Base-by-base conservation (phyloP, 768 basidiomycete genomes). In the Boletus speciosus region DNA sequence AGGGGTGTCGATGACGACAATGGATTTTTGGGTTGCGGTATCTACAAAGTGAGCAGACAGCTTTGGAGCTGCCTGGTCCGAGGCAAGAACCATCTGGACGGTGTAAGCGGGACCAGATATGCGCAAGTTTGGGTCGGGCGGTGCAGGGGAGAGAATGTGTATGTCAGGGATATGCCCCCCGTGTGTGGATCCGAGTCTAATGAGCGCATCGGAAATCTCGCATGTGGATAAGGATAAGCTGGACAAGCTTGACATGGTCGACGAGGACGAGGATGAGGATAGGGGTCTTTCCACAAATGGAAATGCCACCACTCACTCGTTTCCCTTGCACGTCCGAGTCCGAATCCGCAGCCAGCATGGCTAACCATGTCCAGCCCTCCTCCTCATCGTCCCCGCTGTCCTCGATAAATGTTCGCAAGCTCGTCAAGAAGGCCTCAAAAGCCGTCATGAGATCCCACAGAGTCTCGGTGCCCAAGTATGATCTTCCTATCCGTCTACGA, bases 91-190 rank as follows among this genome's bases (percentile, higher is more conserved):
- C 82, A 95, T 90, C 71, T 84, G 78, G 37, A 96, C 92, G 1
- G 94, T 96, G 67, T 90, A 94, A 3, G 90, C 94, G 34, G 85
- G 88, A 2, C 85, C 90, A 63, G 88, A 90, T 44, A 86, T 68
- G 47, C 73, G 75, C 37, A 78, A 70, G 41, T 75, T 74, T 10
- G 73, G 48, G 3, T 58, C 57, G 0, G 72, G 29, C 1, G 27
- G 29, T 25, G 25, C 25, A 8, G 44, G 63, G 23, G 72, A 70
- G 4, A 81, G 74, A 73, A 80, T 71, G 49, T 79, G 71, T 11
- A 97, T 79, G 67, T 93, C 92, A 4, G 90, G 85, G n/a, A 97
- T 77, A 62, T 83, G 77, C 1, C 94, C 93, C 1, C 91, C 93
- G 59, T 84, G 79, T 12, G 80, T 72, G 14, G 81, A 65, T 9